Percentiles rank a stretch among this genome's conserved stretches.
These are phyloP conservation scores for Fomitiporia mediterranea DNA, from an alignment of 1,284 basidiomycete species.

Conservation along the genomic window DNA sequence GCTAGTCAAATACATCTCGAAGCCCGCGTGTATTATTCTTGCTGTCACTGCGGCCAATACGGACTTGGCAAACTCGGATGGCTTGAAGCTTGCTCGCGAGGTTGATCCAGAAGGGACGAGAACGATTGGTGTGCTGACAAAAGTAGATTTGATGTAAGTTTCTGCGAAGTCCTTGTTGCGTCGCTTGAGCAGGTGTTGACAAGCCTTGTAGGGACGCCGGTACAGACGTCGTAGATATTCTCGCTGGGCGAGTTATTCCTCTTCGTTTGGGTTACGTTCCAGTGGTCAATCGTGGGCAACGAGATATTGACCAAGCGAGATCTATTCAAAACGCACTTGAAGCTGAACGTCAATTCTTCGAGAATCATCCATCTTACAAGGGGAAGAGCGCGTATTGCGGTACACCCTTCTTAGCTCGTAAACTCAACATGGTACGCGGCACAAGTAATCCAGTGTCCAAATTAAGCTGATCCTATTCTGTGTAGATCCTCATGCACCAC, in stretches of 20 bases:
- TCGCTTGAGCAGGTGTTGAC: constrained; percentile 12
- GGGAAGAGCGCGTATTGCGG: constrained; percentile 95
- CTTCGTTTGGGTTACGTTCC: constrained; percentile 95
- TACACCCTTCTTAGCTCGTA: constrained; percentile 94
- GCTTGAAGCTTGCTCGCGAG: constrained; percentile 92
- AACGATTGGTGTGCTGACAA: constrained; percentile 97
- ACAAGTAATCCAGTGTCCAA: background rate
- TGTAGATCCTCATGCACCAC: constrained; percentile 94
- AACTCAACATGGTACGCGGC: constrained; percentile 85
- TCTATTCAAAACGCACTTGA: constrained; percentile 84
- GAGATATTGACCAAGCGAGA: constrained; percentile 90
- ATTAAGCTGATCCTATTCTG: constrained; percentile 8
- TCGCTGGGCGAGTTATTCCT: constrained; percentile 94
- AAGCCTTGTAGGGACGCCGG: constrained; percentile 73
- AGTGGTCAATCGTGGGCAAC: constrained; percentile 95
- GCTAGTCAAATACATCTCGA: constrained; percentile 93
- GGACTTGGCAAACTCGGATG: constrained; percentile 98
- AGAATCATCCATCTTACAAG: constrained; percentile 89
- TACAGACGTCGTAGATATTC: constrained; percentile 97
- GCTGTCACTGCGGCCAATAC: constrained; percentile 96
- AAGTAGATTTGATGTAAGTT: constrained; percentile 93
- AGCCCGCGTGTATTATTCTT: constrained; percentile 85
- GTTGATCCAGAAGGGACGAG: constrained; percentile 94
- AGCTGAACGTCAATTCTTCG: constrained; percentile 88
- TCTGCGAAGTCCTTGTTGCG: background rate